A percentile compares a stretch with the other conserved stretches of the same genome.
phyloP scores from a whole-genome alignment of 495 filamentous ascomycete species.

The Aspergillus wentii region DNA sequence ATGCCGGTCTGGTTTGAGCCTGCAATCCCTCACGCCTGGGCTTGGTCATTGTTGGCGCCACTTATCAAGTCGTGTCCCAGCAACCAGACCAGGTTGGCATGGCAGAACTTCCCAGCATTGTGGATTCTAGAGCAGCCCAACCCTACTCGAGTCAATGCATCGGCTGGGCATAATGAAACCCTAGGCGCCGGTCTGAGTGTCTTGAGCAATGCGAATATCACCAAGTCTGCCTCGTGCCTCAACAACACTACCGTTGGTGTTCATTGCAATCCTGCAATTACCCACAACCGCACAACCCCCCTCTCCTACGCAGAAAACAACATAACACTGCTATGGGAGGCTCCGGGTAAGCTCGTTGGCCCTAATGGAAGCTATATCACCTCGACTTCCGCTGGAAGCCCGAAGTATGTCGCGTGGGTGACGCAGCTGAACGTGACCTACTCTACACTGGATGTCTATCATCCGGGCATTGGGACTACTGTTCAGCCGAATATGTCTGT shows the following conservation, averaged over 20 bases:
- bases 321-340: constrained; percentile 69
- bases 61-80: constrained; percentile 76
- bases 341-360: constrained; percentile 62
- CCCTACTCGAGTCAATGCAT: constrained; percentile 53
- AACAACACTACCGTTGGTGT: constrained; percentile 44
- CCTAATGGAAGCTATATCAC: constrained; percentile 83
- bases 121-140: constrained; percentile 75
- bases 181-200: constrained; percentile 26
- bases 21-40: constrained; percentile 80
- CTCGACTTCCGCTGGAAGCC: constrained; percentile 47
- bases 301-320: constrained; percentile 73
- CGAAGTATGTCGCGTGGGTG: constrained; percentile 71
- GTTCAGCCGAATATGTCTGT: constrained; percentile 62
- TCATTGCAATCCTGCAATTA: constrained; percentile 58
- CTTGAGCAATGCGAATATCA: constrained; percentile 29
- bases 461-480: constrained; percentile 46
- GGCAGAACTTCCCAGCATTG: constrained; percentile 85
- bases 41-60: constrained; percentile 79
- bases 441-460: constrained; percentile 57
- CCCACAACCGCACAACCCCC: constrained; percentile 59
- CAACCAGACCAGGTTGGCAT: constrained; percentile 69
- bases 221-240: constrained; percentile 42
- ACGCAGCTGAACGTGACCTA: constrained; percentile 86
- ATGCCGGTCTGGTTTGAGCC: constrained; percentile 84
- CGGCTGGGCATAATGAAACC: constrained; percentile 41